phyloP scores from a whole-genome alignment of 2,329 filamentous ascomycete genomes.

The Ophiocordyceps australis region DNA sequence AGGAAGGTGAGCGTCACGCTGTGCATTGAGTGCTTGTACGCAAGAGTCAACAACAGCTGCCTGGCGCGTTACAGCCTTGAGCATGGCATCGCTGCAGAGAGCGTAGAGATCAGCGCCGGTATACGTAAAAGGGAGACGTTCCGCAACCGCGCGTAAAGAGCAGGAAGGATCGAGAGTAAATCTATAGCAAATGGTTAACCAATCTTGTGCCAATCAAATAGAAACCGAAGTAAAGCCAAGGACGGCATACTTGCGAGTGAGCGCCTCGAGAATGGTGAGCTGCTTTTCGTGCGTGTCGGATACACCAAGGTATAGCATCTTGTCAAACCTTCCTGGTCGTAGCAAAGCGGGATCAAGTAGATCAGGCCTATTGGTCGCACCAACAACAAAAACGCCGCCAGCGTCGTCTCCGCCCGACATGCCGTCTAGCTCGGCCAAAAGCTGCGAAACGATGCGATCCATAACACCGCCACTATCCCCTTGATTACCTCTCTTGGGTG shows the following conservation, averaged over 20 bases:
- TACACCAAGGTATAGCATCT: conserved; percentile 94
- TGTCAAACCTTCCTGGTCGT: conserved; percentile 84
- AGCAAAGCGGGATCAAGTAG: conserved; percentile 79
- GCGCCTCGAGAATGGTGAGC: conserved; percentile 77
- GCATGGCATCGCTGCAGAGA: conserved; percentile 93
- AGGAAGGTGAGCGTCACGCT: conserved; percentile 11
- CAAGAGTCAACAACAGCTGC: conserved; percentile 70
- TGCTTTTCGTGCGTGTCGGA: conserved; percentile 96
- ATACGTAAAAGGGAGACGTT: conserved; percentile 79
- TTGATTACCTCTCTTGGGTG: conserved; percentile 91
- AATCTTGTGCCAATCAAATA: not conserved
- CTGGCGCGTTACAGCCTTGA: conserved; percentile 90
- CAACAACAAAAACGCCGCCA: conserved; percentile 89
- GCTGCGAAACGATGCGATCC: conserved; percentile 90
- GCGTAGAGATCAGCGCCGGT: conserved; percentile 96
- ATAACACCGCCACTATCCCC: conserved; percentile 95
- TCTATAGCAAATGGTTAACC: conserved; percentile 20
- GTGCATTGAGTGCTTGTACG: conserved; percentile 49
- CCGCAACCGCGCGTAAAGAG: conserved; percentile 56
- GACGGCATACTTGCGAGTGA: conserved; percentile 70
- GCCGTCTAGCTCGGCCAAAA: conserved; percentile 87
- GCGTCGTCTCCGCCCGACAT: conserved; percentile 87
- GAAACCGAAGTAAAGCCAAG: not conserved
- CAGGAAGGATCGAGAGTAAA: conserved; percentile 71
- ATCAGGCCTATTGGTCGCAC: conserved; percentile 89